A percentile compares a stretch with the other conserved stretches of the same genome.
These are phyloP conservation scores for Neodidymelliopsis sp. DNA, from an alignment of 2,329 filamentous ascomycete genomes.

Conservation along the genomic window DNA sequence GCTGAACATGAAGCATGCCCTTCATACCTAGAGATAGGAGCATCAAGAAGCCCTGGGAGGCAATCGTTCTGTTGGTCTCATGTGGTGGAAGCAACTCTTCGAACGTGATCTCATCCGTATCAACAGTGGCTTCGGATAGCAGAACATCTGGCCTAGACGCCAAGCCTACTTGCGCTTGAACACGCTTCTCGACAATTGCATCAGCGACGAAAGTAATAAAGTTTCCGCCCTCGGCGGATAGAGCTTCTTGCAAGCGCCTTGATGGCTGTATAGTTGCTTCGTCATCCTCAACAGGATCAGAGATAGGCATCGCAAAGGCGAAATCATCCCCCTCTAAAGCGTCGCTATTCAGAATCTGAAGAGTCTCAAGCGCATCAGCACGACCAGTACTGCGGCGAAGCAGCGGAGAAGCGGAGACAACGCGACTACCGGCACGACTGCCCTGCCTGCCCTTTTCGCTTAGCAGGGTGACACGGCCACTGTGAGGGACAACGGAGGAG, in stretches of 20 bases:
- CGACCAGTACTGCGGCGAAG: conserved; percentile 56
- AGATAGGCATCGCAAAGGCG: conserved; percentile 25
- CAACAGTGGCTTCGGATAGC: conserved; percentile 40
- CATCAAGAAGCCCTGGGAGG: conserved; percentile 61
- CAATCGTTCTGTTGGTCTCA: conserved; percentile 65
- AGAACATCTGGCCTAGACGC: conserved; percentile 24
- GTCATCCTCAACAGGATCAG: conserved; percentile 22
- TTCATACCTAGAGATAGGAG: conserved; percentile 61
- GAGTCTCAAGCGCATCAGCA: conserved; percentile 33
- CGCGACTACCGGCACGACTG: conserved; percentile 52
- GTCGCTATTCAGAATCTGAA: conserved; percentile 42
- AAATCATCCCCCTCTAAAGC: conserved; percentile 31
- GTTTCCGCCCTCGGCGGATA: conserved; percentile 68
- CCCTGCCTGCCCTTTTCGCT: conserved; percentile 48
- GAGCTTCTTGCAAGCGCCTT: conserved; percentile 58
- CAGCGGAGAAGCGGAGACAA: conserved; percentile 68
- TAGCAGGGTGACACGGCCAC: conserved; percentile 52
- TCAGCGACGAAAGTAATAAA: conserved; percentile 67
- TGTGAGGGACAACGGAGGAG: conserved; percentile 54
- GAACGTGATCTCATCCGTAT: conserved; percentile 64
- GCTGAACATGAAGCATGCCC: conserved; percentile 67
- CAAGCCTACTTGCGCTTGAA: conserved; percentile 13
- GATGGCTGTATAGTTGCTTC: conserved; percentile 15
- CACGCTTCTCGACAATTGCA: conserved; percentile 51
- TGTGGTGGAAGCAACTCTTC: conserved; percentile 70